phyloP scores from a whole-genome alignment of 2,329 filamentous ascomycete species.

The Microsporum ferrugineum region DNA sequence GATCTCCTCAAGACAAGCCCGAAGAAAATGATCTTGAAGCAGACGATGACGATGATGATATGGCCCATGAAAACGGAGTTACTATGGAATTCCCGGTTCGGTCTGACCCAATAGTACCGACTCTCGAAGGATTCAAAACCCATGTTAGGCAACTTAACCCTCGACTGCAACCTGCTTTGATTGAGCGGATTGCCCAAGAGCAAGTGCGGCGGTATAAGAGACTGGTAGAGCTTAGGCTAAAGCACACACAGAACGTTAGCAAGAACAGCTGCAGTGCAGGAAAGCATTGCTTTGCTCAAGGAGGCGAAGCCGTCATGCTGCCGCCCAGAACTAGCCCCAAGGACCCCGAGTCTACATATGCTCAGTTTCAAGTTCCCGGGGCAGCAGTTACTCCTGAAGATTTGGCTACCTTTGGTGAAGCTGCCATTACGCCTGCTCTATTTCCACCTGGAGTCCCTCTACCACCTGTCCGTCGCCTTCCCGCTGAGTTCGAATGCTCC shows the following conservation, averaged over 20 bases:
- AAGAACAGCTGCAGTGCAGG: slow-evolving; percentile 50
- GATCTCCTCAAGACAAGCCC: slow-evolving; percentile 21
- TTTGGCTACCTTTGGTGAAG: slow-evolving; percentile 54
- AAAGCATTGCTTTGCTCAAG: slow-evolving; percentile 52
- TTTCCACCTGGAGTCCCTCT: slow-evolving; percentile 73
- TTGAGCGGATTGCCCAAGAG: slow-evolving; percentile 72
- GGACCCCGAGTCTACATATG: slow-evolving; percentile 46
- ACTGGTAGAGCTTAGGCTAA: slow-evolving; percentile 57
- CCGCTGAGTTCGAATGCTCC: slow-evolving; percentile 80
- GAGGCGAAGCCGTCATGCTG: slow-evolving; percentile 53
- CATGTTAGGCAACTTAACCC: slow-evolving; percentile 67
- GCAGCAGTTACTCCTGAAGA: slow-evolving; percentile 52
- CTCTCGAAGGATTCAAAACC: slow-evolving; percentile 61
- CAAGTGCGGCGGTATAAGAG: slow-evolving; percentile 69
- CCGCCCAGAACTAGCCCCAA: slow-evolving; percentile 44
- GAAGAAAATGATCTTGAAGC: slow-evolving; percentile 41
- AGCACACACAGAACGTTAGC: slow-evolving; percentile 53
- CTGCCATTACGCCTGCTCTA: slow-evolving; percentile 56
- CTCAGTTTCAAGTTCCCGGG: slow-evolving; percentile 45
- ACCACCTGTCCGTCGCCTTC: slow-evolving; percentile 64
- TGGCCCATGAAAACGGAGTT: slow-evolving; percentile 48
- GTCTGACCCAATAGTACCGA: slow-evolving; percentile 59
- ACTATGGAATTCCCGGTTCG: slow-evolving; percentile 51
- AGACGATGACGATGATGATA: slow-evolving; percentile 50
- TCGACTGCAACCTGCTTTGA: slow-evolving; percentile 53